Percentiles rank a stretch among this genome's conserved stretches.
Evolutionary conservation across 2,329 filamentous ascomycete species (phyloP).

Genomic region (Colletotrichum sp.): DNA sequence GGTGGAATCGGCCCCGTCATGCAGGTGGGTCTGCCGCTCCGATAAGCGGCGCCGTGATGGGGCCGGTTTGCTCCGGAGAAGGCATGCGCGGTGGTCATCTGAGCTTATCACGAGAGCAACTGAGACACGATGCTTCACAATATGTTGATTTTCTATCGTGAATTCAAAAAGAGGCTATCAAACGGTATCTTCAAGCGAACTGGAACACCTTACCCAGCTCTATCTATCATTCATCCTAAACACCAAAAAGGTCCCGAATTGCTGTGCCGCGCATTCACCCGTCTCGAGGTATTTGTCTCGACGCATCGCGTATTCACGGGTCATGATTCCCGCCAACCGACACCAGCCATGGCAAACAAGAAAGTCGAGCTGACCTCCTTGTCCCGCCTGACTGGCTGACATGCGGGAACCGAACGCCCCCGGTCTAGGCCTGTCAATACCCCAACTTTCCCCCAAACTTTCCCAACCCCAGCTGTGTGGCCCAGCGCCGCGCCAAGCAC

Average conservation of each 20-base stretch:
- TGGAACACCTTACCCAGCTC: background rate
- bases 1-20: background rate
- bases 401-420: conserved; percentile 1
- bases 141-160: background rate
- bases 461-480: background rate
- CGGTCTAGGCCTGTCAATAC: conserved; percentile 4
- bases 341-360: background rate
- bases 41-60: background rate
- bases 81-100: background rate
- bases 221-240: background rate
- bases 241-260: background rate
- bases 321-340: background rate
- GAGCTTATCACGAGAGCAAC: background rate
- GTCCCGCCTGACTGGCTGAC: conserved; percentile 9
- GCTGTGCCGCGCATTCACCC: background rate
- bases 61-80: background rate
- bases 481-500: background rate
- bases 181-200: background rate
- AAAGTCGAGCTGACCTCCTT: background rate
- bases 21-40: background rate
- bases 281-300: background rate
- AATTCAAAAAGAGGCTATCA: background rate
- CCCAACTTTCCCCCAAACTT: conserved; percentile 18
- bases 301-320: background rate
- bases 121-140: background rate